Evolutionary conservation across 495 filamentous ascomycete genomes (phyloP), one percentile per base, ranked within the genome.

Genomic region (Penicillium mononematosum): DNA sequence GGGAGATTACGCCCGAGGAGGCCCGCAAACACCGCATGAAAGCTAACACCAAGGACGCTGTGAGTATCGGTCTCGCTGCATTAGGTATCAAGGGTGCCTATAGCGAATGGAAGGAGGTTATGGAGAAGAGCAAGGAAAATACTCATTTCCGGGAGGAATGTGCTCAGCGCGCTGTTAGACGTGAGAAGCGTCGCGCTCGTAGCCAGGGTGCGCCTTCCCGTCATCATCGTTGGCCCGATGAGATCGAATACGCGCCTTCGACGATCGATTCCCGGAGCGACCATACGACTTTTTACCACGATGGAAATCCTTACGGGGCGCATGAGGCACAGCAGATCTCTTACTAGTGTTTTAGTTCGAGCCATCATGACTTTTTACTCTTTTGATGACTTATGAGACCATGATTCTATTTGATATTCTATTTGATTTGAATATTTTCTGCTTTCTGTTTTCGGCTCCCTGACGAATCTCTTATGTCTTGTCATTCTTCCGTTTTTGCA

Each of bases 81-180:
- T 76, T 95, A 32, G 90, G 92, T 66, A 88, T 96, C 78, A 92
- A 91, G 72, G 86, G 88, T 34, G 91, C 90, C 42, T 78, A 91
- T 60, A 81, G 80, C 4, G 89, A 92, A 69, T 88, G 85, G 85
- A 81, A 86, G 67, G 80, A 86, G 58, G 83, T 83, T 59, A 78
- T 83, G 38, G 79, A 87, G 70, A 78, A 85, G 64, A 75, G 82
- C 34, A 76, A 81, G 58, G 79, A 82, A 56, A 70, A 73, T 29
- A 62, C 74, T 10, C 71, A 84, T 45, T 80, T 87, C 36, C 73
- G 81, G 54, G 64, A 78, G 52, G 75, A 82, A 64, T 74, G 77
- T 52, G 67, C 67, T 39, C 59, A 74, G 31, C 70, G 78, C 29
- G 73, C 71, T 38, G 58, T 70, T 17, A 77, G 68, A 48, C 70